Conservation (phyloP, 768 basidiomycete genomes). For the Suillus luteus region DNA sequence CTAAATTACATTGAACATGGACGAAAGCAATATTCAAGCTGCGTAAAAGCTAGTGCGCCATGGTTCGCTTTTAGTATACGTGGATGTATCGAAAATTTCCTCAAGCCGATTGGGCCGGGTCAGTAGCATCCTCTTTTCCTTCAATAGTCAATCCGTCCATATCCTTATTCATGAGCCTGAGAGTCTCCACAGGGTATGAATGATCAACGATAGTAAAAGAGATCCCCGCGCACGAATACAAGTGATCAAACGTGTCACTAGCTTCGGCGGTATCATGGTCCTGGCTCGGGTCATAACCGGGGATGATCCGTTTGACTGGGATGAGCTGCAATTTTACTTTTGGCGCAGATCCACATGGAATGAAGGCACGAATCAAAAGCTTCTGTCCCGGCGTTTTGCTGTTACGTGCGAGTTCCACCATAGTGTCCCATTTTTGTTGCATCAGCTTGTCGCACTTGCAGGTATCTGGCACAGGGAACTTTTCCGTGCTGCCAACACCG, state of each 20-base stretch:
- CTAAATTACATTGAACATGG: background rate
- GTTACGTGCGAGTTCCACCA: constrained; percentile 30
- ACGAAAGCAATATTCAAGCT: background rate
- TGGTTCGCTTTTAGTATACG: background rate
- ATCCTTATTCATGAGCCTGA: constrained; percentile 19
- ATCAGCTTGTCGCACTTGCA: constrained; percentile 27
- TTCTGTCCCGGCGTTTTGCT: constrained; percentile 21
- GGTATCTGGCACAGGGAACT: constrained; percentile 16
- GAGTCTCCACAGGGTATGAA: constrained; percentile 25
- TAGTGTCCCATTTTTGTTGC: constrained; percentile 27
- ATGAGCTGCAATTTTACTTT: constrained; percentile 30
- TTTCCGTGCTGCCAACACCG: constrained; percentile 20
- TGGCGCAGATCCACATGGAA: constrained; percentile 26
- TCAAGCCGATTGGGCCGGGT: background rate
- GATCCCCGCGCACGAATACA: constrained; percentile 26
- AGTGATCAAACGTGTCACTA: constrained; percentile 25
- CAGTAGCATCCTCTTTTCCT: background rate
- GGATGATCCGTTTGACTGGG: constrained; percentile 23
- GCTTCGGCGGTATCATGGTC: constrained; percentile 25
- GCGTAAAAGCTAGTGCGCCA: background rate
- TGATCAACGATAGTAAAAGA: constrained; percentile 24
- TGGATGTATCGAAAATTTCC: background rate
- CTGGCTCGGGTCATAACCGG: constrained; percentile 8
- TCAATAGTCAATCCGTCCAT: background rate
- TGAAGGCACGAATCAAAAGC: constrained; percentile 31